Conservation (phyloP, 129 eudicot genomes). For the Lonicera japonica region DNA sequence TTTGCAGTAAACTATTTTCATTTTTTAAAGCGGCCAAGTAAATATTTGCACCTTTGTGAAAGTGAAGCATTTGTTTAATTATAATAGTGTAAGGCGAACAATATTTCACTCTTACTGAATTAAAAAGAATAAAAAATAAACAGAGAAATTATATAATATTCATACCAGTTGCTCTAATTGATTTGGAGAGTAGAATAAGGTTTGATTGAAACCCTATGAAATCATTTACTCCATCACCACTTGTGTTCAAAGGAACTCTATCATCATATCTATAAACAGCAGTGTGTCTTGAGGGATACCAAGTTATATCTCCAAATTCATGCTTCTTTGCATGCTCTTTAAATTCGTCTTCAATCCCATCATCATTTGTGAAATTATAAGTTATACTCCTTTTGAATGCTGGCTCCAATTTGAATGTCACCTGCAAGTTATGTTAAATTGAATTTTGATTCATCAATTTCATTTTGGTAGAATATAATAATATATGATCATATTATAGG, state of each 20-base stretch:
- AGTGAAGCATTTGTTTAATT: too few relatives aligned
- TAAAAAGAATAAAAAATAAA: not conserved
- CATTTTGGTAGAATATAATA: not conserved
- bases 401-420: conserved; percentile 50
- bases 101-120: too few relatives aligned
- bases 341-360: conserved; percentile 35
- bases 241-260: conserved; percentile 48
- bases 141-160: not conserved
- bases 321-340: conserved; percentile 44
- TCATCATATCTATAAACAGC: conserved; percentile 69
- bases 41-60: too few relatives aligned
- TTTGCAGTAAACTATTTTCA: too few relatives aligned
- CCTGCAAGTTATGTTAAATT: conserved; percentile 18
- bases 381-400: conserved; percentile 74
- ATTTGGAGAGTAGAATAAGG: conserved; percentile 28
- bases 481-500: too few relatives aligned
- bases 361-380: conserved; percentile 45
- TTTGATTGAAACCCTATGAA: conserved; percentile 78
- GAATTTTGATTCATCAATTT: not conserved
- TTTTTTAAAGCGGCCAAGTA: too few relatives aligned
- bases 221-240: conserved; percentile 68
- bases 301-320: conserved; percentile 79
- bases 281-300: conserved; percentile 70
- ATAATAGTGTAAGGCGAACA: too few relatives aligned
- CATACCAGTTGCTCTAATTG: conserved; percentile 71